Base-by-base conservation (phyloP, 1,284 basidiomycete genomes). In the Apiotrichum sp. region DNA sequence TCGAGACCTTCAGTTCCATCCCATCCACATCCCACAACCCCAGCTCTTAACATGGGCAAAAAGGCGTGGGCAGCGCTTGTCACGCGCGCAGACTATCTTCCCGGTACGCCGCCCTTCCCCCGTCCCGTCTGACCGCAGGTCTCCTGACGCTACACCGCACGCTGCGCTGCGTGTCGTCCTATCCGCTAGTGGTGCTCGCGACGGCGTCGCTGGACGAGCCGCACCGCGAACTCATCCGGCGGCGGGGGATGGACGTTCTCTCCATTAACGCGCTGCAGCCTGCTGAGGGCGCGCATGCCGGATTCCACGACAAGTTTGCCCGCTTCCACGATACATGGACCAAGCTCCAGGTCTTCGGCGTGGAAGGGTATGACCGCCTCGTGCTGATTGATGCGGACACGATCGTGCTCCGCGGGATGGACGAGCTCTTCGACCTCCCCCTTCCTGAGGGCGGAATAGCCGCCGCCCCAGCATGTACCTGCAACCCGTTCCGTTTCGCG, bases 321-420 rank as follows among this genome's bases (percentile, higher is more conserved):
- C 80, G 92, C 47, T 92, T 96, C 69, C 78, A 77, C 22, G 89
- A 95, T 69, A 89, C 90, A 4, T 96, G 92, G 92, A 88, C 88
- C 3, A 96, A 96, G 73, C 75, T 96, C 52, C 82, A 86, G 66
- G 87, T 80, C 1, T 93, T 92, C 67, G 86, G 85, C 62, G 73
- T 95, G 60, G 75, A 72, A 2, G 83, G 87, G 65, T 95, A 84
- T 72, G 85, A 90, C 83, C 84, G 89, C 13, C 78, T 96, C 44
- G 86, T 93, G 45, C 78, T 96, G 47, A 78, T 97, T 50, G 93
- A 97, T 71, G 84, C 85, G 13, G 93, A 97, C 76, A 98, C 98
- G 90, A 80, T 96, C 56, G 81, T 96, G 29, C 78, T 82, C 70
- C 81, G 79, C 47, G 89, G 89, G 61, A 95, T 98, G 88, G 95